A percentile compares a stretch with the other conserved stretches of the same genome.
Conservation (phyloP, 2,329 filamentous ascomycete genomes). For the Aureobasidium sp. region DNA sequence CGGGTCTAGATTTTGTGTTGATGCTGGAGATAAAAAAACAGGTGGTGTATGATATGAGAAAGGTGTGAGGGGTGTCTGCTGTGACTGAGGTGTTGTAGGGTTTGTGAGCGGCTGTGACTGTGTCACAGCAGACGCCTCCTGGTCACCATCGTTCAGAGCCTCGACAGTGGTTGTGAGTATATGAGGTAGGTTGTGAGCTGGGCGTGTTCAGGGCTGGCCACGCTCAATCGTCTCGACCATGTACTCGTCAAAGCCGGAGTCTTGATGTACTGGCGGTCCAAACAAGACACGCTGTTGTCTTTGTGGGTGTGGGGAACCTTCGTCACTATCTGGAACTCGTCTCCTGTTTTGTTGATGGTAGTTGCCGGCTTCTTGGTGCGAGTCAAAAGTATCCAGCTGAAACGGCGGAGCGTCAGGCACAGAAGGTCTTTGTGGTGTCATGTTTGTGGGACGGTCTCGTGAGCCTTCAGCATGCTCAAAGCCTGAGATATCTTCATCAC, state of each 20-base stretch:
- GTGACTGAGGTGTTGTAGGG: not conserved
- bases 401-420: constrained; percentile 3
- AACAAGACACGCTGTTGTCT: constrained; percentile 1
- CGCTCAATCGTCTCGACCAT: constrained; percentile 18
- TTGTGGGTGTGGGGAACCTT: not conserved
- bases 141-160: not conserved
- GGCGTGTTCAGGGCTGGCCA: not conserved
- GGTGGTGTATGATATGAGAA: constrained; percentile 7
- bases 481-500: not conserved
- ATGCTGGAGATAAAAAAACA: not conserved
- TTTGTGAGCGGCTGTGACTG: not conserved
- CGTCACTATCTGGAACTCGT: not conserved
- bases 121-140: not conserved
- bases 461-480: not conserved
- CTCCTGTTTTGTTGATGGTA: not conserved
- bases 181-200: not conserved
- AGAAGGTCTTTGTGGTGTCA: not conserved
- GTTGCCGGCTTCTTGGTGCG: not conserved
- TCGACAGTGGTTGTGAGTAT: not conserved
- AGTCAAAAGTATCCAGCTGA: not conserved
- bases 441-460: not conserved
- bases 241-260: constrained; percentile 31
- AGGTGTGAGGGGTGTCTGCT: not conserved
- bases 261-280: constrained; percentile 24
- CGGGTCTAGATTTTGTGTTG: not conserved